phyloP scores from a whole-genome alignment of 225 moss, liverwort and hornwort genomes.

The Ulota crispa region DNA sequence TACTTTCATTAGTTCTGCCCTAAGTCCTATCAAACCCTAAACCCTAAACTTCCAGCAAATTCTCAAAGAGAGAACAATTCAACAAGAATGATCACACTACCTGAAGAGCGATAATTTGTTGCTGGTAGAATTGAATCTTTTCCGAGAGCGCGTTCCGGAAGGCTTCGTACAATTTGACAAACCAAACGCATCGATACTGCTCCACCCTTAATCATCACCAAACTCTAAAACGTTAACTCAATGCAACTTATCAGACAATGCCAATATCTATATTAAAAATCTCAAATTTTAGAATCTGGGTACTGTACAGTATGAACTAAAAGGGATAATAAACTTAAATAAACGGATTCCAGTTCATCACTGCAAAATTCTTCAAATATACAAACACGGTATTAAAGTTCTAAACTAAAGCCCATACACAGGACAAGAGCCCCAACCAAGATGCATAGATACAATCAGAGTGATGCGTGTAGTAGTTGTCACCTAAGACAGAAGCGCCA shows the following conservation, averaged over 20 bases:
- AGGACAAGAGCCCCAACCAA: too few species aligned
- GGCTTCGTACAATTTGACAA: not conserved
- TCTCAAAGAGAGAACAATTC: not conserved
- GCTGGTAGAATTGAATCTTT: not conserved
- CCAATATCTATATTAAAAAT: too few species aligned
- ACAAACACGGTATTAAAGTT: too few species aligned
- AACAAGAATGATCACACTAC: not conserved
- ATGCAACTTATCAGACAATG: too few species aligned
- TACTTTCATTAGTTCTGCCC: not conserved
- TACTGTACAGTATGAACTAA: too few species aligned
- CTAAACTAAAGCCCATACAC: too few species aligned
- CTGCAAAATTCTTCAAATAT: too few species aligned
- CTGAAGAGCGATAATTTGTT: not conserved
- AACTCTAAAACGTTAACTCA: too few species aligned
- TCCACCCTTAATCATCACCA: too few species aligned
- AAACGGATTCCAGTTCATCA: too few species aligned
- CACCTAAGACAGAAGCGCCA: not conserved
- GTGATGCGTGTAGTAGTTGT: not conserved
- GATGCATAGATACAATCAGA: not conserved
- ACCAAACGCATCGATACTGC: not conserved
- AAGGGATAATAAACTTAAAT: too few species aligned
- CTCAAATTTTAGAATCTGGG: too few species aligned
- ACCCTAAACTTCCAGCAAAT: not conserved
- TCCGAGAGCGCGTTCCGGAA: not conserved
- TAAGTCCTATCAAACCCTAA: not conserved